Conservation (phyloP, 768 basidiomycete species). For the Calocybe cyanea region DNA sequence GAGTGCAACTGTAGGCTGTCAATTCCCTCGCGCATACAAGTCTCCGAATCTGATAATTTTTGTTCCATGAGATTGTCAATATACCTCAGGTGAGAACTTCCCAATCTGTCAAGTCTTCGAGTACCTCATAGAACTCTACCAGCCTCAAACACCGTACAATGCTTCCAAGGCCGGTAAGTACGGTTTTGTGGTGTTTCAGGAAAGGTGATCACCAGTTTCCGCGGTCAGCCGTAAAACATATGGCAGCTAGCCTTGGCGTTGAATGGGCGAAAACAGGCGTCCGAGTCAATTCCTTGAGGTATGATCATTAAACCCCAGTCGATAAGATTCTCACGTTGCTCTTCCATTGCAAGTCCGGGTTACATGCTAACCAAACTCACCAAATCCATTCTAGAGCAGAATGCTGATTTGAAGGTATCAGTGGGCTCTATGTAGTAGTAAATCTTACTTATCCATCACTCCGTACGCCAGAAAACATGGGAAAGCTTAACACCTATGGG, state of each 20-base stretch:
- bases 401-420: conserved; percentile 69
- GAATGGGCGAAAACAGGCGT: conserved; percentile 94
- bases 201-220: neutral
- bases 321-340: too few relatives aligned
- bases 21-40: neutral
- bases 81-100: conserved; percentile 71
- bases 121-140: conserved; percentile 8
- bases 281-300: conserved; percentile 82
- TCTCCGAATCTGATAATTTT: neutral
- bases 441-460: neutral
- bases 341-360: conserved; percentile 87
- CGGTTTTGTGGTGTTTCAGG: neutral
- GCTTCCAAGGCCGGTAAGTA: conserved; percentile 83
- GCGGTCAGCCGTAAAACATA: conserved; percentile 93
- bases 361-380: conserved; percentile 95
- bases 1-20: conserved; percentile 72
- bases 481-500: conserved; percentile 84
- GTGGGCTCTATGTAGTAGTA: conserved; percentile 10
- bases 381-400: conserved; percentile 70
- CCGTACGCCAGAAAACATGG: conserved; percentile 64
- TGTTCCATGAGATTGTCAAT: conserved; percentile 84
- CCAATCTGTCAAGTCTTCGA: neutral
- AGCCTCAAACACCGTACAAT: conserved; percentile 94
- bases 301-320: too few relatives aligned
- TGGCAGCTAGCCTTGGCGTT: conserved; percentile 89